phyloP scores from a whole-genome alignment of 2,329 filamentous ascomycete species.

The Ophiostoma ips region DNA sequence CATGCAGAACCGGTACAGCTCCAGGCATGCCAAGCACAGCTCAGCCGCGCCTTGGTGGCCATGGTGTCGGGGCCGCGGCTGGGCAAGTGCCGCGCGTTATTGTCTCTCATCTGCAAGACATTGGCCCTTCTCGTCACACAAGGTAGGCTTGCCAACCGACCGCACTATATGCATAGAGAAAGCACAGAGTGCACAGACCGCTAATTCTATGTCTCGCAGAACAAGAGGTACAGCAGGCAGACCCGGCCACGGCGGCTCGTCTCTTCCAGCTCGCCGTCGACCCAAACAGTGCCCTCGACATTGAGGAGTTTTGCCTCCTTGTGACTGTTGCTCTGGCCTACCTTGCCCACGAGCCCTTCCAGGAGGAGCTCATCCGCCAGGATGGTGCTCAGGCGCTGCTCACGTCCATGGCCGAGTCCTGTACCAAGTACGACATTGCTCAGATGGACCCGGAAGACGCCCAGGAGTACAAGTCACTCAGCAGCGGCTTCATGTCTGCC shows the following conservation, averaged over 20 bases:
- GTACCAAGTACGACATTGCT: conserved; percentile 26
- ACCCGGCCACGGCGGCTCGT: conserved; percentile 31
- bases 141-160: conserved; percentile 20
- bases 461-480: conserved; percentile 24
- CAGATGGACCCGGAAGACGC: conserved; percentile 33
- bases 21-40: conserved; percentile 36
- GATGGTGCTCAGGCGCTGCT: conserved; percentile 31
- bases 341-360: conserved; percentile 38
- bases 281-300: conserved; percentile 27
- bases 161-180: too few relatives aligned
- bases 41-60: conserved; percentile 35
- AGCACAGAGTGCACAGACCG: neutral
- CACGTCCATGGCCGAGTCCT: conserved; percentile 32
- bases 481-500: conserved; percentile 34
- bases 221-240: conserved; percentile 29
- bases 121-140: conserved; percentile 39
- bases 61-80: conserved; percentile 34
- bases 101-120: conserved; percentile 43
- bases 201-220: conserved; percentile 18
- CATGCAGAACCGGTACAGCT: conserved; percentile 32
- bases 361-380: conserved; percentile 30
- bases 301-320: conserved; percentile 40
- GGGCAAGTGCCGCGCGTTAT: conserved; percentile 26
- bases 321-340: conserved; percentile 40
- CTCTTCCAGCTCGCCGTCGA: conserved; percentile 36